Percentiles rank a stretch among this genome's conserved stretches.
phyloP scores from a whole-genome alignment of 1,284 basidiomycete genomes.

The Irpex sp. region DNA sequence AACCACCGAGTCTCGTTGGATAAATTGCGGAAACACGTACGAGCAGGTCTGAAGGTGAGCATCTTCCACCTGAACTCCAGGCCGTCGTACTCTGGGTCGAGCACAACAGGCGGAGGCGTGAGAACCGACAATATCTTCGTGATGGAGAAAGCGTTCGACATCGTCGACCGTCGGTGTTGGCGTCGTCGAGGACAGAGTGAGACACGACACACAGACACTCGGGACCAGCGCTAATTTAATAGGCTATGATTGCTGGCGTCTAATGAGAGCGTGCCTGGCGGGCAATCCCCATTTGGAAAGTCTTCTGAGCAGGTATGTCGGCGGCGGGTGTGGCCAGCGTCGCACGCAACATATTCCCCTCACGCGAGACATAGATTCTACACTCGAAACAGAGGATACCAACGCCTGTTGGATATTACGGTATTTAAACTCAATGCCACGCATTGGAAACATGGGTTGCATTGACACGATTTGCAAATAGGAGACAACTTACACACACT shows the following conservation, averaged over 20 bases:
- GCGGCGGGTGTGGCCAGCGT: not conserved
- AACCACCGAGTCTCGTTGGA: not conserved
- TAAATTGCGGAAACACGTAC: slow-evolving; percentile 36
- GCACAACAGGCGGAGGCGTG: slow-evolving; percentile 43
- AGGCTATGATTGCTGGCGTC: not conserved
- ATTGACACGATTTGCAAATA: not conserved
- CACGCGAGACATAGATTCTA: not conserved
- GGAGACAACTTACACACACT: not conserved
- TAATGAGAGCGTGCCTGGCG: not conserved
- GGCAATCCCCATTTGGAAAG: not conserved
- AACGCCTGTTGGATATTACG: not conserved
- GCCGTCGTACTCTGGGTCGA: slow-evolving; percentile 51
- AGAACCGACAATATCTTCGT: slow-evolving; percentile 19
- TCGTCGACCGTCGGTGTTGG: not conserved
- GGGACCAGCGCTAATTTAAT: not conserved
- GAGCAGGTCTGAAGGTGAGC: slow-evolving; percentile 78
- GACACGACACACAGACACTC: not conserved
- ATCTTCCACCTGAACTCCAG: slow-evolving; percentile 70
- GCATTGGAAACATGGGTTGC: not conserved
- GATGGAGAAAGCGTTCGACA: slow-evolving; percentile 5
- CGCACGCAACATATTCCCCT: not conserved
- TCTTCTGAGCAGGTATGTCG: not conserved
- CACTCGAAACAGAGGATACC: not conserved
- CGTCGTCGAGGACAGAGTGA: slow-evolving; percentile 1
- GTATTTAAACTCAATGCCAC: not conserved